Conservation (phyloP, 176 grass and related monocot species). For the Aegilops speltoides region DNA sequence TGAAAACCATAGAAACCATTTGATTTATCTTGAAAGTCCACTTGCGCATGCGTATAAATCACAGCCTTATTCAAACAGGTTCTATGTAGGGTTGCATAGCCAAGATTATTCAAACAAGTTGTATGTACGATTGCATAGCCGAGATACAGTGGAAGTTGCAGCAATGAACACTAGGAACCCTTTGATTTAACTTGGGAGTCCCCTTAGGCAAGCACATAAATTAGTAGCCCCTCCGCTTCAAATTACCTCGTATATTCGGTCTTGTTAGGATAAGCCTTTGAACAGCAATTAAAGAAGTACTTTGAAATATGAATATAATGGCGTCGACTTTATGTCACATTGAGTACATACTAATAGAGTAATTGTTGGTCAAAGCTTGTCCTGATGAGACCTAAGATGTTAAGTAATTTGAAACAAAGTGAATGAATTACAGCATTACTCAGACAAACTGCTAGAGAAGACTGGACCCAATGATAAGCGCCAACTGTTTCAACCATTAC, state of each 20-base stretch:
- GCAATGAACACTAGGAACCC: neutral
- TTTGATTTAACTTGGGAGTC: neutral
- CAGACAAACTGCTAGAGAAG: constrained; percentile 1
- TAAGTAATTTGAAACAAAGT: too few relatives aligned
- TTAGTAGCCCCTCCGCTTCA: too few relatives aligned
- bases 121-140: neutral
- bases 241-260: too few relatives aligned
- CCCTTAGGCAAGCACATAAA: too few relatives aligned
- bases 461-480: neutral
- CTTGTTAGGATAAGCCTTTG: too few relatives aligned
- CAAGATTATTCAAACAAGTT: neutral
- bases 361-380: too few relatives aligned
- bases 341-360: neutral
- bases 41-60: neutral
- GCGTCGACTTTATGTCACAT: neutral
- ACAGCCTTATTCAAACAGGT: neutral
- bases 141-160: neutral
- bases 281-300: too few relatives aligned
- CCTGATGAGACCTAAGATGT: too few relatives aligned
- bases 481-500: neutral
- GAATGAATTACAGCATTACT: constrained; percentile 5
- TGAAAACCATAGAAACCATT: neutral
- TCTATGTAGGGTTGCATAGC: neutral
- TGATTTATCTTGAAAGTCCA: neutral
- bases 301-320: too few relatives aligned